Base-by-base conservation (phyloP, 2,329 filamentous ascomycete species). In the Elsinoe necatrix region DNA sequence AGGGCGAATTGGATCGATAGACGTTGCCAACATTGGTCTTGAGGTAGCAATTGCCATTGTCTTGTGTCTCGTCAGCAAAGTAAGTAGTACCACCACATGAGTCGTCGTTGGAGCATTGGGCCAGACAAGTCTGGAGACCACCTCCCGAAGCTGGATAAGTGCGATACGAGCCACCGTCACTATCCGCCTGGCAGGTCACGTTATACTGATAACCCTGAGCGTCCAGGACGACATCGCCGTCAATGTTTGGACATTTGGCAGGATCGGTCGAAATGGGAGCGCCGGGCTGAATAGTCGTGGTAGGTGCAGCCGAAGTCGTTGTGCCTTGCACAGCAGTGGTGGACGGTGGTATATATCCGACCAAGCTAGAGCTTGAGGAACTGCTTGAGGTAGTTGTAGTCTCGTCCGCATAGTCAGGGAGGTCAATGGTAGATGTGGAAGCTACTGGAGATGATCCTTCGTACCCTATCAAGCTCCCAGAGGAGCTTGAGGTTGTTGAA, bases 41-140 rank as follows among this genome's bases (percentile, higher is more conserved):
- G 39, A 57, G 35, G 29, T 56, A 59, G 47, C 59, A 61, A 1
- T 27, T 56, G 18, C 58, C 51, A 12, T 12, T 20, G 18, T 48
- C 58, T 50, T 56, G 39, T 1, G 52, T 61, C 11, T 48, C 43
- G n/a, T 59, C 60, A 4, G 59, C 61, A 2, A 58, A 50, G 45
- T 63, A 66, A 1, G 58, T 61, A 37, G 61, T 62, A 4, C 54
- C 63, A 4, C 54, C 55, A 56, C 64, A 66, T 18, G 51, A 57
- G 1, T 58, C 9, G 9, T 48, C 55, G 6, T 37, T 43, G 20
- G 63, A 61, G 47, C 64, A 66, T 9, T 60, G 55, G 9, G 41
- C 57, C 34, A 66, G 61, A 50, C 64, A 66, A 8, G 59, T 58
- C 16, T 37, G 29, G 21, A 59, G 41, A 23, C 58, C 58, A 11